These are phyloP conservation scores for Helminthosporium solani DNA, from an alignment of 2,329 filamentous ascomycete species.

Conservation along the genomic window DNA sequence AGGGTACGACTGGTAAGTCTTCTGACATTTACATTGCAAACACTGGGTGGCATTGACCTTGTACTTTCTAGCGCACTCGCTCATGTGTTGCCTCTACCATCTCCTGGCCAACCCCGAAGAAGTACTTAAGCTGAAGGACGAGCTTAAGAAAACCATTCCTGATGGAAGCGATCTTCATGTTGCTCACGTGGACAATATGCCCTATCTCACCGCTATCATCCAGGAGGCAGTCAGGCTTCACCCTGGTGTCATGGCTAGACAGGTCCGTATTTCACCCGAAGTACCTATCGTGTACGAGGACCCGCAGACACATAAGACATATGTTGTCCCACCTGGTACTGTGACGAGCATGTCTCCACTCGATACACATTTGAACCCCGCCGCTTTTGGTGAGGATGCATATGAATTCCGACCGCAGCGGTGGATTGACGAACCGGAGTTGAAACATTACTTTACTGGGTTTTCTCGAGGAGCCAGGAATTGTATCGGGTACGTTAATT, in stretches of 20 bases:
- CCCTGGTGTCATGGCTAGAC: not conserved
- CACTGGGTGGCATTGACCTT: too few relatives aligned
- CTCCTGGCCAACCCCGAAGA: not conserved
- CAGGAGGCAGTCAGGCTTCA: not conserved
- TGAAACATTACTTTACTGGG: slow-evolving; percentile 19
- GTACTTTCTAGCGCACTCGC: not conserved
- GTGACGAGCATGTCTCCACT: not conserved
- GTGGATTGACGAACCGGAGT: slow-evolving; percentile 7
- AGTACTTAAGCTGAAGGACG: not conserved
- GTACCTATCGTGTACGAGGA: not conserved
- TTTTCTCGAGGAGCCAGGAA: slow-evolving; percentile 22
- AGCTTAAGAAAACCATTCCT: not conserved
- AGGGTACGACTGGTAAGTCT: not conserved
- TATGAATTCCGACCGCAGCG: slow-evolving; percentile 16
- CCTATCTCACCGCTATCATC: not conserved
- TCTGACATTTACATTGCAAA: too few relatives aligned
- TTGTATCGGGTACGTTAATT: too few relatives aligned
- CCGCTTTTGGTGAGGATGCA: slow-evolving; percentile 7
- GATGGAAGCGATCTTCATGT: not conserved
- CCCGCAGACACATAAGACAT: not conserved
- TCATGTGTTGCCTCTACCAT: not conserved
- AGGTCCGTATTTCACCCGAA: slow-evolving; percentile 2
- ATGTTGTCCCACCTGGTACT: slow-evolving; percentile 6
- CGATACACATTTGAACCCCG: not conserved
- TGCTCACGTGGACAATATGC: not conserved